Evolutionary conservation across 2,329 filamentous ascomycete genomes (phyloP), one percentile per base, ranked within the genome.

Genomic region (Fusarium nematophilum): DNA sequence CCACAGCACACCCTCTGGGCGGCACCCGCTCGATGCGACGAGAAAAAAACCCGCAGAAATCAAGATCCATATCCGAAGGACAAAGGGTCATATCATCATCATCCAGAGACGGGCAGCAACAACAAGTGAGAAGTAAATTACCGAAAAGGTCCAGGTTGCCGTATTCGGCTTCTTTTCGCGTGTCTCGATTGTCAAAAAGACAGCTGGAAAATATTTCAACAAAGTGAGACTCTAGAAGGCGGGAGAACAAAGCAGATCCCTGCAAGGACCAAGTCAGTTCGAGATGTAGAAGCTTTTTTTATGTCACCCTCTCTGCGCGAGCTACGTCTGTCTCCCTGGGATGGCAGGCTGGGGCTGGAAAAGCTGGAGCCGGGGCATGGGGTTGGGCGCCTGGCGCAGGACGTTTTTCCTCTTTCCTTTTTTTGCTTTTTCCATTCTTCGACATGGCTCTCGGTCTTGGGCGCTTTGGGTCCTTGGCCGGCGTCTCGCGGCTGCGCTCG

Each of bases 21-120:
- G 37, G 45, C 34, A 64, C 40, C 59, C 59, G 59, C 59, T 63
- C 46, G 55, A 63, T 53, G 59, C 50, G 59, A 64, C 55, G 15
- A 50, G 47, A 34, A 17, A 40, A 48, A 59, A 63, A 60, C 51
- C 44, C 51, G 50, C 61, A 30, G 50, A 49, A 50, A 49, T 46
- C 55, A 27, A 48, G 38, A 51, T 62, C 57, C 53, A 55, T 14
- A 31, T 57, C 25, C 38, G 56, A 23, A 60, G 27, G 29, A 43
- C 25, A 38, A 21, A 45, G 54, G 15, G 52, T 51, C 42, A 46
- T 56, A 27, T 38, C 45, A 56, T 45, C 21, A n/a, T n/a, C n/a
- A n/a, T n/a, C n/a, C n/a, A n/a, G n/a, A n/a, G n/a, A 38, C 42
- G 30, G 39, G 11, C 29, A 38, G 18, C n/a, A 26, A 40, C n/a